Conservation (phyloP, 2,329 filamentous ascomycete genomes). For the Scedosporium minutisporum region DNA sequence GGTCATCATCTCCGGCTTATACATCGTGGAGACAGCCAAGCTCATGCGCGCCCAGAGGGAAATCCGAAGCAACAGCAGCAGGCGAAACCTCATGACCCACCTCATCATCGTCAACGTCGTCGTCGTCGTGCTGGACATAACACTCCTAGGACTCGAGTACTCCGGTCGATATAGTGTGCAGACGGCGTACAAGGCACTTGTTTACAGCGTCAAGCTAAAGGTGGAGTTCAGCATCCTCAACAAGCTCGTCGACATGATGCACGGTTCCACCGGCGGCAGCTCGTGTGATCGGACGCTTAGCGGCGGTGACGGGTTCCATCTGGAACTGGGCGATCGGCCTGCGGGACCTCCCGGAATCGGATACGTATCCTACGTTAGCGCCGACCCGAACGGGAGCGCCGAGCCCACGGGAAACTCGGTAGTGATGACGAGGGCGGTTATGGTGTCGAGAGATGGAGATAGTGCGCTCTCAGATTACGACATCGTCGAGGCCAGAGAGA, state of each 20-base stretch:
- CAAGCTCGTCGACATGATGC: constrained; percentile 20
- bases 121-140: constrained; percentile 35
- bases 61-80: constrained; percentile 12
- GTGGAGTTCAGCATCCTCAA: constrained; percentile 26
- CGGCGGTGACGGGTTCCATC: not conserved
- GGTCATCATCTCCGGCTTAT: constrained; percentile 40
- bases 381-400: too few species aligned
- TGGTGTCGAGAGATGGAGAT: too few species aligned
- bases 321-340: too few species aligned
- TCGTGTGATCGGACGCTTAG: not conserved
- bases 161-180: constrained; percentile 21
- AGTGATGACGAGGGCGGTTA: too few species aligned
- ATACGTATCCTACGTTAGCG: too few species aligned
- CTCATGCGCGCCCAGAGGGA: constrained; percentile 33
- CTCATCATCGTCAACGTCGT: constrained; percentile 34
- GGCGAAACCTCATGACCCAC: constrained; percentile 22
- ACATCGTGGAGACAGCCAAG: constrained; percentile 42
- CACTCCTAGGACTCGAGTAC: constrained; percentile 22
- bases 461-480: too few species aligned
- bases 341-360: too few species aligned
- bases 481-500: too few species aligned
- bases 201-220: constrained; percentile 27
- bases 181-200: constrained; percentile 22
- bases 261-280: not conserved
- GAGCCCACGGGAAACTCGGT: too few species aligned